Percentiles rank a stretch among this genome's conserved stretches.
Conservation (phyloP, 2,329 filamentous ascomycete genomes). For the Aspergillus udagawae region DNA sequence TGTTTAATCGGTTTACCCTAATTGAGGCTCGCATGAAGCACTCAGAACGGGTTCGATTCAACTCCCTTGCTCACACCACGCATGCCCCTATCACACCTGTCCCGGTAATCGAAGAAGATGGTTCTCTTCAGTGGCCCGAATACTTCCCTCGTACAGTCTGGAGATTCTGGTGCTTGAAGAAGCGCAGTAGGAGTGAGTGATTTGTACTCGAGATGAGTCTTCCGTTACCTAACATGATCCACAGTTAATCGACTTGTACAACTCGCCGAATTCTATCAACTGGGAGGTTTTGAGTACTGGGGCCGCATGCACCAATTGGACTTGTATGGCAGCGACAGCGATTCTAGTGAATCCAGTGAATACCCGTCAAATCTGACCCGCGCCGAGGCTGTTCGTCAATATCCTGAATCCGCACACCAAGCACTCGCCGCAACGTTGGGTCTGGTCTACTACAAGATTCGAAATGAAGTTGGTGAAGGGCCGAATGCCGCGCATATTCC, state of each 20-base stretch:
- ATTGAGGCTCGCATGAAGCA: conserved; percentile 34
- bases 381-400: conserved; percentile 32
- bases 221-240: conserved; percentile 5
- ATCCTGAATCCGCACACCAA: conserved; percentile 38
- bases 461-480: conserved; percentile 37
- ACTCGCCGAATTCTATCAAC: conserved; percentile 38
- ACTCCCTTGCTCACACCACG: conserved; percentile 36
- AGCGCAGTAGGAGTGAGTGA: conserved; percentile 36
- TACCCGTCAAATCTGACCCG: conserved; percentile 31
- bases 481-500: conserved; percentile 21
- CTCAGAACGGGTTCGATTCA: conserved; percentile 37
- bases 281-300: conserved; percentile 39
- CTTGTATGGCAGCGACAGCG: conserved; percentile 30
- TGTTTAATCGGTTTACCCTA: conserved; percentile 25
- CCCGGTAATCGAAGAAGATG: conserved; percentile 32
- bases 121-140: conserved; percentile 32
- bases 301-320: conserved; percentile 31
- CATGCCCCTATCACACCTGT: conserved; percentile 37
- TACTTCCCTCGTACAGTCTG: conserved; percentile 39
- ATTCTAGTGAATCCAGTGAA: conserved; percentile 38
- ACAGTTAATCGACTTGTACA: conserved; percentile 37
- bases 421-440: conserved; percentile 38
- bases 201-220: background rate
- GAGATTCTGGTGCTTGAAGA: conserved; percentile 42
- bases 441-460: conserved; percentile 40